Percentiles rank a stretch among this genome's conserved stretches.
Evolutionary conservation across 1,284 basidiomycete species (phyloP).

Genomic region (Stygiomarasmius scandens): DNA sequence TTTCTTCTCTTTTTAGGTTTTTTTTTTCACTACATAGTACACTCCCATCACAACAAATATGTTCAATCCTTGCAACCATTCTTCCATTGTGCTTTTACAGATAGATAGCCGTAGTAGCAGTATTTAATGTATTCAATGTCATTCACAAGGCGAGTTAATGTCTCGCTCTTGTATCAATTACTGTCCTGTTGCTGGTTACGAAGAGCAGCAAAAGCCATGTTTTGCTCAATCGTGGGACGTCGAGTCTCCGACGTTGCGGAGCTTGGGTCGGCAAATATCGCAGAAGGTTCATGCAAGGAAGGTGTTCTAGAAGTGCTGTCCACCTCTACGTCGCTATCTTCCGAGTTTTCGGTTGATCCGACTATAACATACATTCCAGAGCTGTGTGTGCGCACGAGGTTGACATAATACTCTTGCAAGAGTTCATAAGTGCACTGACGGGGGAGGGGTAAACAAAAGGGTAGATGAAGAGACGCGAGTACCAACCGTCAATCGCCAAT

Average conservation of each 20-base stretch:
- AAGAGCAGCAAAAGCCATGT: constrained; percentile 77
- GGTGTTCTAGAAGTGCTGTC: constrained; percentile 56
- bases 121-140: constrained; percentile 17
- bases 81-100: constrained; percentile 25
- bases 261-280: constrained; percentile 55
- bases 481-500: constrained; percentile 91
- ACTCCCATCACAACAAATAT: constrained; percentile 26
- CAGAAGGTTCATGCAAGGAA: constrained; percentile 24
- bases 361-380: constrained; percentile 57
- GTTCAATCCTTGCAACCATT: constrained; percentile 33
- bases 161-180: constrained; percentile 4
- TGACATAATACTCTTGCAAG: constrained; percentile 83
- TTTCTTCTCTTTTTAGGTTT: constrained; percentile 3
- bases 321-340: constrained; percentile 53
- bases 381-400: constrained; percentile 78
- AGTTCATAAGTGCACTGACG: constrained; percentile 75
- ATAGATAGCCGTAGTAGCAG: constrained; percentile 15
- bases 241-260: constrained; percentile 47
- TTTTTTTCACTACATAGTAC: constrained; percentile 24
- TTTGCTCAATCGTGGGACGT: constrained; percentile 75
- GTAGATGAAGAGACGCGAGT: constrained; percentile 12
- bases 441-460: constrained; percentile 12
- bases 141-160: neutral
- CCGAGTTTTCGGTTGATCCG: constrained; percentile 47
- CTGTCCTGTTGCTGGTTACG: constrained; percentile 41